Conservation (phyloP, 441 rosid genomes). For the Pelargonium cotyledonis region DNA sequence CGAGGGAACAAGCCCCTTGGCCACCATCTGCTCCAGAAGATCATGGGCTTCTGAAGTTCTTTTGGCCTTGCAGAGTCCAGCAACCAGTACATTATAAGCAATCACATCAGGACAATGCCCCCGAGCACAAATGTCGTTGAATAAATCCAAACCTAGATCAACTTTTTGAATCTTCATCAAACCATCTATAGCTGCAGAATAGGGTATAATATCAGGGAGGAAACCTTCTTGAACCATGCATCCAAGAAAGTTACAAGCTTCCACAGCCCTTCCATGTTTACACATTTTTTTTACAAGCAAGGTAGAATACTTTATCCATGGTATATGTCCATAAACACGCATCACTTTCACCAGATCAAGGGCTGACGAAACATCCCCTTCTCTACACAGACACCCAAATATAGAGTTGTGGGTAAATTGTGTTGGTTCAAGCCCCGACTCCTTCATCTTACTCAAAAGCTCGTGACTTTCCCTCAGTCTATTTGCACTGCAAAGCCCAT, state of each 20-base stretch:
- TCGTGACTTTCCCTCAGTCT: conserved; percentile 58
- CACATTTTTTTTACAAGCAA: conserved; percentile 54
- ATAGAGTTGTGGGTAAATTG: conserved; percentile 60
- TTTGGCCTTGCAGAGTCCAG: conserved; percentile 56
- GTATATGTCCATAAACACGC: conserved; percentile 67
- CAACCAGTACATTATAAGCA: conserved; percentile 68
- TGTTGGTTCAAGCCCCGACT: conserved; percentile 51
- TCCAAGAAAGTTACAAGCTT: conserved; percentile 58
- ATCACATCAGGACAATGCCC: conserved; percentile 70
- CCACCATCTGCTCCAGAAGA: conserved; percentile 58
- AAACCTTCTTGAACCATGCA: conserved; percentile 68
- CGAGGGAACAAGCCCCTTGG: conserved; percentile 63
- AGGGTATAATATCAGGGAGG: conserved; percentile 58
- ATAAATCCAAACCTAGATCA: conserved; percentile 61
- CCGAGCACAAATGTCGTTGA: conserved; percentile 41
- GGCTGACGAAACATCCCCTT: conserved; percentile 51
- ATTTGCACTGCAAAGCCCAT: conserved; percentile 56
- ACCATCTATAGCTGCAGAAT: conserved; percentile 70
- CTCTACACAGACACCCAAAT: conserved; percentile 64
- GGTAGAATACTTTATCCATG: conserved; percentile 76
- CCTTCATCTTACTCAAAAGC: conserved; percentile 56
- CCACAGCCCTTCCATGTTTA: conserved; percentile 43
- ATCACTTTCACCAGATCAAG: conserved; percentile 50
- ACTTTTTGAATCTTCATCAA: conserved; percentile 46
- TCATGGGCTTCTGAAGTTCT: conserved; percentile 56